Evolutionary conservation across 106 monocot genomes (phyloP).

Genomic region (Dactylorhiza incarnata): DNA sequence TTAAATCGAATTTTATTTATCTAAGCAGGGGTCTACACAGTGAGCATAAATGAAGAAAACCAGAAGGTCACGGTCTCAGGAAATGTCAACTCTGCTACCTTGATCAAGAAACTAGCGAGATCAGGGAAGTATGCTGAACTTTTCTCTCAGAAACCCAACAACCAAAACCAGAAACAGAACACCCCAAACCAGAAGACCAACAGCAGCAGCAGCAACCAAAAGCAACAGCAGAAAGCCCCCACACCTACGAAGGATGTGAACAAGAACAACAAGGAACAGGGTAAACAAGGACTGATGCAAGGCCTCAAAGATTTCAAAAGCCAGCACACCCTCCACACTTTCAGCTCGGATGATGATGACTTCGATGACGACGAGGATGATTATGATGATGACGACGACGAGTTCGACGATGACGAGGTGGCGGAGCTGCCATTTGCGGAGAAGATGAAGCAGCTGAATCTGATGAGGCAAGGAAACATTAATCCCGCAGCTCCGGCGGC

Average conservation of each 20-base stretch:
- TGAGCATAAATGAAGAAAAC: slow-evolving; percentile 61
- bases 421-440: slow-evolving; percentile 32
- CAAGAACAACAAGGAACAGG: slow-evolving; percentile 31
- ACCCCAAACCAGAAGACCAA: neutral
- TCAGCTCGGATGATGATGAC: slow-evolving; percentile 42
- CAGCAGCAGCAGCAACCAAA: slow-evolving; percentile 25
- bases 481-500: neutral
- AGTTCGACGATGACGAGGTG: slow-evolving; percentile 18
- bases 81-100: slow-evolving; percentile 53
- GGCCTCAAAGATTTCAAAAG: slow-evolving; percentile 58
- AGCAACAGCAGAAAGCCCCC: slow-evolving; percentile 18
- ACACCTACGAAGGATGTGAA: slow-evolving; percentile 14
- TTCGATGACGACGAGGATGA: slow-evolving; percentile 15
- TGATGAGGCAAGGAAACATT: slow-evolving; percentile 19
- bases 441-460: slow-evolving; percentile 29
- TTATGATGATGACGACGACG: slow-evolving; percentile 30
- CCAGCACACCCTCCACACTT: slow-evolving; percentile 31
- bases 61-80: slow-evolving; percentile 86
- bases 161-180: slow-evolving; percentile 18
- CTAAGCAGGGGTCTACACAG: slow-evolving; percentile 71
- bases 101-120: slow-evolving; percentile 63
- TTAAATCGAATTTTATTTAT: neutral
- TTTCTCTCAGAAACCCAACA: slow-evolving; percentile 39
- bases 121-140: slow-evolving; percentile 83
- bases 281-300: slow-evolving; percentile 47